Conservation (phyloP, 2,329 filamentous ascomycete species). For the Basipetospora chlamydospora region DNA sequence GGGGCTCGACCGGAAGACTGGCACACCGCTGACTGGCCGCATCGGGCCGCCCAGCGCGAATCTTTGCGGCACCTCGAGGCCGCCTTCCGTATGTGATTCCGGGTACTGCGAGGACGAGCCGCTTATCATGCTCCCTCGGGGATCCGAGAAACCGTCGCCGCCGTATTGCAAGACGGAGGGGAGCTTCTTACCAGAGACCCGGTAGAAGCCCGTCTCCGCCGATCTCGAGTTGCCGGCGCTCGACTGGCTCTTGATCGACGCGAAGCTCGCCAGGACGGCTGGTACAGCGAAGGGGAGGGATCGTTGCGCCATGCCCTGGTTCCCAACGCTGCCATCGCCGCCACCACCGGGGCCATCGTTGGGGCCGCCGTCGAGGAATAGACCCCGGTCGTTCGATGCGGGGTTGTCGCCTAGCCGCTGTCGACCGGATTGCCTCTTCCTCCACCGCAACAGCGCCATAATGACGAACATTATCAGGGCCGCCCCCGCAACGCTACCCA, state of each 20-base stretch:
- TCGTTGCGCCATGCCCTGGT: constrained; percentile 28
- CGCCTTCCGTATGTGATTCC: no score
- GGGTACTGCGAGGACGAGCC: constrained; percentile 7
- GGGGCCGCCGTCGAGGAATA: constrained; percentile 16
- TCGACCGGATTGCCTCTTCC: constrained; percentile 31
- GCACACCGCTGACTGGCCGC: constrained; percentile 44
- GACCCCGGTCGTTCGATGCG: constrained; percentile 15
- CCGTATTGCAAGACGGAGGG: constrained; percentile 47
- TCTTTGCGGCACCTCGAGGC: constrained; percentile 20
- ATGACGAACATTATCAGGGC: constrained; percentile 40
- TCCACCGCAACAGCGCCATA: constrained; percentile 39
- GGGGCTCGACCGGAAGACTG: constrained; percentile 51
- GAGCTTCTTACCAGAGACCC: constrained; percentile 50
- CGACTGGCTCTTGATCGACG: constrained; percentile 20
- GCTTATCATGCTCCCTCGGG: constrained; percentile 28
- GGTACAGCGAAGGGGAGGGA: constrained; percentile 28
- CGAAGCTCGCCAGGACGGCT: constrained; percentile 30
- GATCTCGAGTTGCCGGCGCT: constrained; percentile 16
- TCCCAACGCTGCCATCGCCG: constrained; percentile 11
- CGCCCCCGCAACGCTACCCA: constrained; percentile 43
- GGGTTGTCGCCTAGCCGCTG: constrained; percentile 27
- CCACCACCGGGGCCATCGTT: constrained; percentile 11
- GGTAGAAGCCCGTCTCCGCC: constrained; percentile 46
- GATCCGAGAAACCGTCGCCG: constrained; percentile 48
- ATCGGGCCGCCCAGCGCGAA: constrained; percentile 42